Conservation (phyloP, 2,329 filamentous ascomycete genomes). For the Alternaria brassicicola region DNA sequence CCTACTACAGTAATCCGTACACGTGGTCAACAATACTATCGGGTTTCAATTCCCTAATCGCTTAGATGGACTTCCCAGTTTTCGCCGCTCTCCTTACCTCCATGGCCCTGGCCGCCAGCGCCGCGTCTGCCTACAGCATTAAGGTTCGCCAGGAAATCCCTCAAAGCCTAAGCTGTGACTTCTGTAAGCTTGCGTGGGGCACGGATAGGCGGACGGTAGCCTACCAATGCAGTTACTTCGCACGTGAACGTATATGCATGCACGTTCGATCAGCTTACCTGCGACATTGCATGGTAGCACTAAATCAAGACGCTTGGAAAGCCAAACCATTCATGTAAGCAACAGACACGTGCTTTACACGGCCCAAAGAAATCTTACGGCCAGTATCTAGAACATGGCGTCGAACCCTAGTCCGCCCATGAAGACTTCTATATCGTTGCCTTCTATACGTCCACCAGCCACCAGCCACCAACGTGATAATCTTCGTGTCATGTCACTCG, state of each 20-base stretch:
- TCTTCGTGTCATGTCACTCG: neutral
- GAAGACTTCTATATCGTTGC: neutral
- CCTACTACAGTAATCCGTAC: neutral
- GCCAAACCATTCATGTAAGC: neutral
- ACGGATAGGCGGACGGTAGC: neutral
- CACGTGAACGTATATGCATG: neutral
- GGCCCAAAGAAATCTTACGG: neutral
- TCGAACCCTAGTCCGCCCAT: neutral
- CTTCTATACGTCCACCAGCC: neutral
- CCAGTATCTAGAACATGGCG: neutral
- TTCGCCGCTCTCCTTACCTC: conserved; percentile 6
- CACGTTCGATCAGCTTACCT: neutral
- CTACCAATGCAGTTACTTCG: neutral
- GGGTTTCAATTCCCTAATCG: neutral
- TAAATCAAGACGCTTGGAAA: neutral
- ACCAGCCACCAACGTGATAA: neutral
- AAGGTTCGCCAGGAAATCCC: conserved; percentile 5
- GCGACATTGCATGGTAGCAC: neutral
- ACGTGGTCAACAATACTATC: neutral
- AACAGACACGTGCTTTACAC: neutral
- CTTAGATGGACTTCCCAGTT: conserved; percentile 7
- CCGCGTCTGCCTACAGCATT: neutral
- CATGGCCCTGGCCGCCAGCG: conserved; percentile 1
- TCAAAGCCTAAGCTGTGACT: too few relatives aligned
- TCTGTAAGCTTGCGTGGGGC: neutral